A percentile compares a stretch with the other conserved stretches of the same genome.
These are phyloP conservation scores for Solanum etuberosum DNA, from an alignment of 257 asterid genomes.

Conservation along the genomic window DNA sequence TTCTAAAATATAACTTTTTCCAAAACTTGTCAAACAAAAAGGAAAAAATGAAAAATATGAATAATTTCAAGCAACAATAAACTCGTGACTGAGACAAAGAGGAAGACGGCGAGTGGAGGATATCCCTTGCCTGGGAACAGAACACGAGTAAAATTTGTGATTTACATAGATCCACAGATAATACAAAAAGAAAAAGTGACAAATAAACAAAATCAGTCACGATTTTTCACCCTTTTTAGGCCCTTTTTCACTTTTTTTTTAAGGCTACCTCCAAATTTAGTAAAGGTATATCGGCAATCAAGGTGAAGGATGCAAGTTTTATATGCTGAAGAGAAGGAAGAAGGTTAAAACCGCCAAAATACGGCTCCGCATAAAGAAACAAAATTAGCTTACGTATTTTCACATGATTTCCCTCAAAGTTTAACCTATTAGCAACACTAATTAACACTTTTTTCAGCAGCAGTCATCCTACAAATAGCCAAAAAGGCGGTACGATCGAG, in stretches of 20 bases:
- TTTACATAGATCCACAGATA: background rate
- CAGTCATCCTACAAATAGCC: background rate
- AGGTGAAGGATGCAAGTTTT: background rate
- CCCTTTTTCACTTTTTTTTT: background rate
- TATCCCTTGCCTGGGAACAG: background rate
- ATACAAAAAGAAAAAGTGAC: background rate
- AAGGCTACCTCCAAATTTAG: background rate
- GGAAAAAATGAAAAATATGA: background rate
- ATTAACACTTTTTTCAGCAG: background rate
- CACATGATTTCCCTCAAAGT: background rate
- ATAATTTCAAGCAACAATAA: background rate
- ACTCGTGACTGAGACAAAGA: background rate
- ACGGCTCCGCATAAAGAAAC: background rate
- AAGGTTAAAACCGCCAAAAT: background rate
- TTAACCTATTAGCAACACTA: background rate
- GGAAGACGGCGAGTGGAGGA: background rate
- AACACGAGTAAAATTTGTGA: background rate
- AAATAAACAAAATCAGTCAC: background rate
- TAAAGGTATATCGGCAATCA: background rate
- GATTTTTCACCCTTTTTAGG: background rate
- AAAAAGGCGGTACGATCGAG: background rate
- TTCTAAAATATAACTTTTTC: background rate
- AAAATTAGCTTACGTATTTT: background rate
- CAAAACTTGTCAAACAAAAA: background rate
- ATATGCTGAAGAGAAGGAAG: background rate